phyloP scores from a whole-genome alignment of 805 yeast genomes.

The Metschnikowia vanudenii region DNA sequence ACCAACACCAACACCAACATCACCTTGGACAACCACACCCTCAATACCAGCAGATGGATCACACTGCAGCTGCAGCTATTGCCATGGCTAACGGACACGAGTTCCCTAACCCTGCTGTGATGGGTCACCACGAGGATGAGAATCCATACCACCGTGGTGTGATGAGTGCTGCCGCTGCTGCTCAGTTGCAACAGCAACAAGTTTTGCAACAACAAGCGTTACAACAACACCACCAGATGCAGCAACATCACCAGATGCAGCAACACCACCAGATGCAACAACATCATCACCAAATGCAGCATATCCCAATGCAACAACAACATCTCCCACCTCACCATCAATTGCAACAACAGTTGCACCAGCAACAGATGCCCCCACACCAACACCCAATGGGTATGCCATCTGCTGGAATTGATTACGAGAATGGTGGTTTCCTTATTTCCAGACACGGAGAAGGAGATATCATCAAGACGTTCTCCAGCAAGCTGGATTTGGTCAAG shows the following conservation, averaged over 20 bases:
- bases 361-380: slow-evolving; percentile 21
- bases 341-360: slow-evolving; percentile 22
- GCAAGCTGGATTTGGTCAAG: slow-evolving; percentile 26
- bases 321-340: slow-evolving; percentile 20
- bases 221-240: slow-evolving; percentile 20
- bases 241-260: slow-evolving; percentile 19
- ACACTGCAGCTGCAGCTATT: slow-evolving; percentile 24
- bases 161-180: slow-evolving; percentile 20
- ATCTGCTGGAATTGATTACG: slow-evolving; percentile 21
- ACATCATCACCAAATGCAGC: slow-evolving; percentile 19
- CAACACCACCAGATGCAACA: slow-evolving; percentile 16
- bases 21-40: slow-evolving; percentile 20
- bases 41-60: slow-evolving; percentile 22
- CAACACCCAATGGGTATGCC: slow-evolving; percentile 22
- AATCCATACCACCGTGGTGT: slow-evolving; percentile 19
- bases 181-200: slow-evolving; percentile 20
- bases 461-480: slow-evolving; percentile 23
- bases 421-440: slow-evolving; percentile 21
- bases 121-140: slow-evolving; percentile 23
- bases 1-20: slow-evolving; percentile 11
- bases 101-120: slow-evolving; percentile 21
- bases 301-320: slow-evolving; percentile 19
- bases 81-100: slow-evolving; percentile 23
- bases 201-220: slow-evolving; percentile 19
- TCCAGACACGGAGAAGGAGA: slow-evolving; percentile 23